Evolutionary conservation across 768 basidiomycete genomes (phyloP), one percentile per base, ranked within the genome.

Genomic region (Trametes meyenii): DNA sequence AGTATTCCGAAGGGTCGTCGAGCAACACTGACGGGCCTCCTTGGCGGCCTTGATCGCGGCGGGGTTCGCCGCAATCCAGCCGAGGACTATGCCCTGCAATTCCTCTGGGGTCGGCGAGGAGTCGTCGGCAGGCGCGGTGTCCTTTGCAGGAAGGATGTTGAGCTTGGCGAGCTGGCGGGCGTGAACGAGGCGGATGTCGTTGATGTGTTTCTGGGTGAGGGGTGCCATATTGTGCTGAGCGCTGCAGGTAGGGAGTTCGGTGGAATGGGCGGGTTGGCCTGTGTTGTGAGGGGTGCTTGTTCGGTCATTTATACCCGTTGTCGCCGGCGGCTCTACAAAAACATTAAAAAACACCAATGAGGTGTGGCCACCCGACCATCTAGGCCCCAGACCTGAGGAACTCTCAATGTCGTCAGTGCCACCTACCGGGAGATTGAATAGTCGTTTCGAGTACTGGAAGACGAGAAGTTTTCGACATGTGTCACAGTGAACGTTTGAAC

Each of bases 21-120:
- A 46, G 33, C 2, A 35, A 13, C 13, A 36, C 54, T 11, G 13
- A 55, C 54, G 54, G 6, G 35, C 38, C 11, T 55, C 43, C 16
- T 21, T 39, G 4, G 54, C 54, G 14, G 19, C 43, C 13, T 36
- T n/a, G 8, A 55, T 11, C 13, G 54, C 43, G 11, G 43, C n/a
- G 19, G 42, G 54, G 43, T 55, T 55, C 5, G 44, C 54, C 5
- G 44, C 5, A 12, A 55, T 55, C 54, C 54, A 55, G 12, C 5
- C 5, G 1, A 55, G 54, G 29, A 55, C 19, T 24, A 26, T 7
- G 12, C n/a, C 29, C 54, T 45, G n/a, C 2, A 55, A n/a, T 29
- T 35, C 29, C 17, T 44, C 44, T 5, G 36, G 38, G 2, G 51
- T 38, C 2, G 54, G 29, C 21, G 54, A n/a, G n/a, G n/a, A n/a